phyloP scores from a whole-genome alignment of 352 stramenopile genomes.

The Phytophthora cajani region DNA sequence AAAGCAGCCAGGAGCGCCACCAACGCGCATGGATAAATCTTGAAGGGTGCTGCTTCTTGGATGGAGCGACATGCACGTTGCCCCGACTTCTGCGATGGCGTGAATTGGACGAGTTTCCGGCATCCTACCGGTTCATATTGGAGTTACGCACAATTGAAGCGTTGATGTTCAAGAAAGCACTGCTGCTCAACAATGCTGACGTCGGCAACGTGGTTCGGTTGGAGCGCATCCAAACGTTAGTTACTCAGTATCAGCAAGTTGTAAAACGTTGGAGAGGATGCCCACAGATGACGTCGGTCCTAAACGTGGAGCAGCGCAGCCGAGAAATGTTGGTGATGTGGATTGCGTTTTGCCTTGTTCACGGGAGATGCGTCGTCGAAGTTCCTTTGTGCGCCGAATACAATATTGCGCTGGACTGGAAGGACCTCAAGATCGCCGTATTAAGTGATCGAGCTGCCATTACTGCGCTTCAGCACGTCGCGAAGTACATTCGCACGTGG shows the following conservation, averaged over 20 bases:
- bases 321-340: conserved; percentile 49
- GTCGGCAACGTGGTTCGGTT: not conserved
- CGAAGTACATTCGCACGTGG: conserved; percentile 48
- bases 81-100: conserved; percentile 23
- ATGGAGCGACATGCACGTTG: conserved; percentile 26
- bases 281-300: conserved; percentile 18
- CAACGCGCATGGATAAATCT: conserved; percentile 27
- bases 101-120: conserved; percentile 9
- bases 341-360: conserved; percentile 51
- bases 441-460: conserved; percentile 38
- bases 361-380: conserved; percentile 28
- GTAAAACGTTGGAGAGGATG: conserved; percentile 20
- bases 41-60: conserved; percentile 18
- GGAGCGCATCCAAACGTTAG: conserved; percentile 23
- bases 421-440: conserved; percentile 43
- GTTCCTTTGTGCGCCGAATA: conserved; percentile 36
- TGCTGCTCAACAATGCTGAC: not conserved
- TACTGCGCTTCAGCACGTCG: conserved; percentile 39
- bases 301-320: conserved; percentile 48
- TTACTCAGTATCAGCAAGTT: conserved; percentile 24
- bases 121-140: conserved; percentile 21
- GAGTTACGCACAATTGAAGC: conserved; percentile 40
- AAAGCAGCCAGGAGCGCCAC: conserved; percentile 26
- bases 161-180: conserved; percentile 35
- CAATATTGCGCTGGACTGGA: conserved; percentile 51